A percentile compares a stretch with the other conserved stretches of the same genome.
phyloP scores from a whole-genome alignment of 208 protist species.

The Tritrichomonas foetus region DNA sequence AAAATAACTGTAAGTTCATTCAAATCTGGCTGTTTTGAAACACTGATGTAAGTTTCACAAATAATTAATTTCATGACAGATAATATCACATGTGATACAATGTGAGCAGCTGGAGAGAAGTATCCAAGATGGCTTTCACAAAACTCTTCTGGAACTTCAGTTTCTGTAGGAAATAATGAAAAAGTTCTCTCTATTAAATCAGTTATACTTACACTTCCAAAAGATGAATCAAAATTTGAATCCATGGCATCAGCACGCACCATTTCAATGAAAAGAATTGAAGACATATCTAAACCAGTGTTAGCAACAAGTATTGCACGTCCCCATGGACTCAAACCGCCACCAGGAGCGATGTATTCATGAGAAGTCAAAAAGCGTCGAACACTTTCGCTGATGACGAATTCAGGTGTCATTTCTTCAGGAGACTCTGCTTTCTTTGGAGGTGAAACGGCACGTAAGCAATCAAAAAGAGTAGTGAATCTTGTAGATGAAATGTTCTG shows the following conservation, averaged over 20 bases:
- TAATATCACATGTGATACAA: not conserved
- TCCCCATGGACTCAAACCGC: not conserved
- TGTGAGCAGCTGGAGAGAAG: not conserved
- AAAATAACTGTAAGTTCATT: not conserved
- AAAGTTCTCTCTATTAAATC: constrained; percentile 25
- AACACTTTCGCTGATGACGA: not conserved
- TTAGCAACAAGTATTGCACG: not conserved
- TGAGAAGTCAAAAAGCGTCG: not conserved
- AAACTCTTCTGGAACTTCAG: not conserved
- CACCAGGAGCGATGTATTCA: constrained; percentile 36
- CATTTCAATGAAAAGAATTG: not conserved
- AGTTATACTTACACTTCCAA: not conserved
- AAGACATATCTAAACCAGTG: not conserved
- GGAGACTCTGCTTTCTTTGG: not conserved
- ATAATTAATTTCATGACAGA: not conserved
- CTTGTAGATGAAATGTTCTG: not conserved
- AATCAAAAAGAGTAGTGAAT: constrained; percentile 11
- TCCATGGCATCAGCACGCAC: not conserved
- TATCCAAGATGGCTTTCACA: no score
- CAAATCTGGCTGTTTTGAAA: not conserved
- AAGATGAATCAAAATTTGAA: not conserved
- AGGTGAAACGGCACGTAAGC: not conserved
- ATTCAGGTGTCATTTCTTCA: not conserved
- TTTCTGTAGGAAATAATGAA: not conserved
- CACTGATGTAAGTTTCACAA: not conserved